These are phyloP conservation scores for Saxophila tyrrhenica DNA, from an alignment of 495 filamentous ascomycete genomes.

Conservation along the genomic window DNA sequence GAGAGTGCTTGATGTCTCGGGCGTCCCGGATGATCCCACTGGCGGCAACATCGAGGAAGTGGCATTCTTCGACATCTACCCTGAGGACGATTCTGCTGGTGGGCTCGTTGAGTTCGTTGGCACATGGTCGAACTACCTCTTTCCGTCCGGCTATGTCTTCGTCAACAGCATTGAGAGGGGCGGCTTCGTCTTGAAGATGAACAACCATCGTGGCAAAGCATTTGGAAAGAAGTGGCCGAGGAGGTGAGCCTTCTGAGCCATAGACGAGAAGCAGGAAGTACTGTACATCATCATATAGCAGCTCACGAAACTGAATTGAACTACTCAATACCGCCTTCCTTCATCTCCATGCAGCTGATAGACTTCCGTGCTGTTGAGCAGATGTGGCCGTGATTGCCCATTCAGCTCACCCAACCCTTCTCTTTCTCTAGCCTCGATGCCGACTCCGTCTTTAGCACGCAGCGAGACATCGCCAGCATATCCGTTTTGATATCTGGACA, in stretches of 20 bases:
- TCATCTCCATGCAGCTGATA: background rate
- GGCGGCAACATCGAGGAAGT: conserved; percentile 38
- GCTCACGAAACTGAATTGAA: no score
- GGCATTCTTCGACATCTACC: conserved; percentile 47
- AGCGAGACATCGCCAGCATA: background rate
- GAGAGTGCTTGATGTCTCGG: conserved; percentile 44
- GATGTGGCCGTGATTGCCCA: background rate
- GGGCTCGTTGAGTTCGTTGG: conserved; percentile 46
- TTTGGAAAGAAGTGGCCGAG: background rate
- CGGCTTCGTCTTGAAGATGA: conserved; percentile 40
- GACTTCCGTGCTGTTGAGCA: background rate
- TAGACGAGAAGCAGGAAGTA: background rate
- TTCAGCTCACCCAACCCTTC: background rate
- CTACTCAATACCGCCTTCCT: background rate
- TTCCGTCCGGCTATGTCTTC: conserved; percentile 45
- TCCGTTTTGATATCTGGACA: background rate
- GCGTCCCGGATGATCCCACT: conserved; percentile 42
- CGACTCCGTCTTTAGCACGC: background rate
- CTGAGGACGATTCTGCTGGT: conserved; percentile 43
- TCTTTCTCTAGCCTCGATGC: background rate
- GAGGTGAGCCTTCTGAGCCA: background rate
- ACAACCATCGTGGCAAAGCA: background rate
- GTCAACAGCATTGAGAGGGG: conserved; percentile 52
- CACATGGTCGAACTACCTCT: conserved; percentile 47
- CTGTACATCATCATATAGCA: background rate